Evolutionary conservation across 2,329 filamentous ascomycete genomes (phyloP).

Genomic region (Apiospora marii): DNA sequence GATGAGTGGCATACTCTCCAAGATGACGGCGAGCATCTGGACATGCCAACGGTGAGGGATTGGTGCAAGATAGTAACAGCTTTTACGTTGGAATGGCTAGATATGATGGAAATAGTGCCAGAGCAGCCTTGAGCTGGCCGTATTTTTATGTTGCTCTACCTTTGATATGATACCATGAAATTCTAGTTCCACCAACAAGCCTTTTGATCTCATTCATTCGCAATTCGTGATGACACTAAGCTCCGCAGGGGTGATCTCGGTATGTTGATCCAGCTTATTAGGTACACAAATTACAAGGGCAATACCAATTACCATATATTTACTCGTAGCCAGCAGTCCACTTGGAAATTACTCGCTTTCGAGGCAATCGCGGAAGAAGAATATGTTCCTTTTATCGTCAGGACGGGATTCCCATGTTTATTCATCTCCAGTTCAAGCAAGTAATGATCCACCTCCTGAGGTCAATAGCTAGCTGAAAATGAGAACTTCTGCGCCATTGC

Average conservation of each 20-base stretch:
- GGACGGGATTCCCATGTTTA: no score
- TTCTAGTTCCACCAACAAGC: background rate
- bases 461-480: no score
- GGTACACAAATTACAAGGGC: background rate
- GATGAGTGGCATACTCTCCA: slow-evolving; percentile 74
- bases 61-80: slow-evolving; percentile 78
- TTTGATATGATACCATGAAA: slow-evolving; percentile 15
- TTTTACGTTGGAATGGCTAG: slow-evolving; percentile 83
- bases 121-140: slow-evolving; percentile 27
- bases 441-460: no score
- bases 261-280: background rate
- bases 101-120: slow-evolving; percentile 59
- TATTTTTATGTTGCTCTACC: background rate
- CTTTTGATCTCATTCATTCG: background rate
- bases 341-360: background rate
- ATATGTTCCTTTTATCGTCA: background rate
- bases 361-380: background rate
- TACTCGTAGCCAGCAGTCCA: background rate
- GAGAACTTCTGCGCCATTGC: no score
- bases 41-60: slow-evolving; percentile 75
- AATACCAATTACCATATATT: background rate
- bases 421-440: background rate
- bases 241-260: background rate
- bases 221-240: slow-evolving; percentile 4
- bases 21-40: slow-evolving; percentile 77